These are phyloP conservation scores for Acanthamoeba sp. DNA, from an alignment of 208 protist species.

Conservation along the genomic window DNA sequence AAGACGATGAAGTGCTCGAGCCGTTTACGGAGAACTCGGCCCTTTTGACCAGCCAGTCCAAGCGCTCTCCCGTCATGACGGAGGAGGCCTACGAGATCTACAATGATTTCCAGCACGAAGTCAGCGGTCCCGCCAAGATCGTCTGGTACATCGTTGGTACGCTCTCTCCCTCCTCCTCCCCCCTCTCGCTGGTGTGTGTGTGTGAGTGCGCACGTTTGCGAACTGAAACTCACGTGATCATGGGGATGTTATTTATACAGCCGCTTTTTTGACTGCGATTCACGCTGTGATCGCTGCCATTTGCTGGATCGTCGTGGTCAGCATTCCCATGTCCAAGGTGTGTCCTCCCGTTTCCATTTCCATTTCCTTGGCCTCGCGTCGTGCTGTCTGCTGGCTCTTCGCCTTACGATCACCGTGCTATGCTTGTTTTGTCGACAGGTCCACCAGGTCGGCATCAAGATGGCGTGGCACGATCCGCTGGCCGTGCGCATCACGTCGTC, in stretches of 20 bases:
- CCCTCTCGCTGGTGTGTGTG: too few species aligned
- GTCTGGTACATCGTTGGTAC: neutral
- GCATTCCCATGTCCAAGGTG: constrained; percentile 86
- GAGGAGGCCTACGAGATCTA: constrained; percentile 1
- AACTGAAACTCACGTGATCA: too few species aligned
- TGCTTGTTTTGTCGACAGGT: neutral
- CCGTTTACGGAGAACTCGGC: neutral
- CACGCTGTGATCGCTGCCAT: constrained; percentile 44
- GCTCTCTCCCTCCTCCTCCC: neutral
- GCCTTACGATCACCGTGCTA: too few species aligned
- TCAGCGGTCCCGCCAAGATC: neutral
- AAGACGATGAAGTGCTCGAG: neutral
- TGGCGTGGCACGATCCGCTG: constrained; percentile 7
- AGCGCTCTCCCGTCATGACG: neutral
- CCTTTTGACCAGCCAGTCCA: constrained; percentile 28
- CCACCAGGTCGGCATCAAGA: constrained; percentile 2
- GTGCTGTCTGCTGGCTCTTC: too few species aligned
- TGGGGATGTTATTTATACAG: neutral
- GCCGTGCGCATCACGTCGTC: neutral
- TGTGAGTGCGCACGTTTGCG: too few species aligned
- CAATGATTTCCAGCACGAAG: neutral
- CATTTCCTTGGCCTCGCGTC: too few species aligned
- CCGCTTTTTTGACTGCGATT: constrained; percentile 61
- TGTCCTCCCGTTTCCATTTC: neutral
- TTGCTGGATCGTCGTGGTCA: constrained; percentile 83